Base-by-base conservation (phyloP, 1,284 basidiomycete genomes). In the Ustilago loliicola region DNA sequence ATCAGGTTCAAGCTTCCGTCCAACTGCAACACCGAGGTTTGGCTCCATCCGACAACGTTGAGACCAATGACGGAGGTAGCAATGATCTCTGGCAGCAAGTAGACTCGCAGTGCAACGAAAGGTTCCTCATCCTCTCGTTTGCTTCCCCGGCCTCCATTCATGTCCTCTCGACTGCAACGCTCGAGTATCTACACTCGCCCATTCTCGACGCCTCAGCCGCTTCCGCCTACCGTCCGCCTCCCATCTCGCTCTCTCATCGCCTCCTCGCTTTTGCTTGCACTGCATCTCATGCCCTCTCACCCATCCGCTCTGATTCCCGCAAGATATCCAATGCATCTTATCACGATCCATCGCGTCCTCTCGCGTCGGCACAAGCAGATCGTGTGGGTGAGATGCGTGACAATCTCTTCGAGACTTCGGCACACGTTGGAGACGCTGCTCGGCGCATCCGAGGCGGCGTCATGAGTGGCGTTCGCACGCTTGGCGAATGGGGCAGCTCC, bases 401-500 rank as follows among this genome's bases (percentile, higher is more conserved):
- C 50, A 72, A 73, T 34, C 40, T 77, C 25, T 63, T 77, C 40
- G 75, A 77, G 50, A 77, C 75, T 11, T 77, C 75, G 13, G 66
- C 75, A 0, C 66, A 77, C 10, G 61, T 77, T 2, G 71, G 75
- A 21, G 75, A 77, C n/a, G 64, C 71, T 27, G 75, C 75, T 21
- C 75, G 75, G 29, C 71, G 75, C 53, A 61, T 77, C n/a, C 36
- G 70, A 23, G 70, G 70, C n/a, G 70, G 70, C 38, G 75, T 77
- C 58, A 53, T 77, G 53, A 77, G 63, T 47, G 75, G 75, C 40
- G 67, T 77, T 2, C 70, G 75, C 13, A 73, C 70, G 7, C 62
- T 77, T 11, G 75, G 75, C 23, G 75, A 77, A 38, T 77, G 75
- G 75, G 61, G 75, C 27, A 70, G 63, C 64, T 66, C 66, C 45